Base-by-base conservation (phyloP, 441 rosid species). In the Erodium moschatum region DNA sequence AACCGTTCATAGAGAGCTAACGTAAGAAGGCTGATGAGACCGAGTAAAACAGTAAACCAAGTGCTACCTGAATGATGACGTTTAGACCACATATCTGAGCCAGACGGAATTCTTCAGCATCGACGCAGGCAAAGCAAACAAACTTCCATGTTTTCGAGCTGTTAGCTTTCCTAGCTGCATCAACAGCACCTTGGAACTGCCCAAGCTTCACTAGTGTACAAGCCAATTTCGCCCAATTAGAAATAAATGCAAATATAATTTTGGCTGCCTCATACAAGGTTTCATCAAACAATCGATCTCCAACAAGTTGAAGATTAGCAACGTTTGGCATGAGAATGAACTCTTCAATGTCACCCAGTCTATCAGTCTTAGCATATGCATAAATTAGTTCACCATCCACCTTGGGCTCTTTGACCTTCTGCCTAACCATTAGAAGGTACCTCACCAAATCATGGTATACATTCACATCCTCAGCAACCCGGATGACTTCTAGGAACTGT, bases 61-160 rank as follows among this genome's bases (percentile, higher is more conserved):
- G 9, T 35, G 40, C 8, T 35, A 95, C 99, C 97, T 95, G 99
- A 67, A 92, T 73, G 73, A 95, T 95, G 69, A 95, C 84, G 82
- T 95, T 95, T 42, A 92, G 93, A 66, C 99, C 99, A 78, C 99
- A 90, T 63, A 95, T 95, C 73, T 95, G 99, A 52, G 99, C 99
- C 84, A 95, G 71, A 35, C 97, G 97, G 87, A 95, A 95, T 77
- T 95, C 99, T 85, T 95, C 99, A 31, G 96, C 99, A 80, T 95
- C 99, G 71, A 95, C 97, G 83, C 99, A 95, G 65, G 99, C 97
- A 89, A 95, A 95, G 85, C 99, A 95, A 69, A 95, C 97, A 83
- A 89, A 97, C 80, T 92, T 95, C 99, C 99, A 95, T 64, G 99
- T 95, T 84, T 95, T 95, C 13, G 96, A 91, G 75, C 99, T 95